Base-by-base conservation (phyloP, 495 filamentous ascomycete species). In the Aspergillus avenaceus region DNA sequence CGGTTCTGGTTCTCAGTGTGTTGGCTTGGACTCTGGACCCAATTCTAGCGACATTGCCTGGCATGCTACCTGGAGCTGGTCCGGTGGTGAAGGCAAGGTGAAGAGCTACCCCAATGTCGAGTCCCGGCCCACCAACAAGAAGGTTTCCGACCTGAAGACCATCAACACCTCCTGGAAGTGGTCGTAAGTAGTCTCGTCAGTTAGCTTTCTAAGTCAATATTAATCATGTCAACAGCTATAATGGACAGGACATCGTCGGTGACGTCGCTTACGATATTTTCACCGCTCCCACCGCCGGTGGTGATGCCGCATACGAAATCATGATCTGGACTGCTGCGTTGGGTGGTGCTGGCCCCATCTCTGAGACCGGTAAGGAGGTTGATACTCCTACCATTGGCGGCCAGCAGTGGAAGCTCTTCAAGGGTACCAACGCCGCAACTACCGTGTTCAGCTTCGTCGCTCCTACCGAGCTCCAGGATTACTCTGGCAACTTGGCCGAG, bases 401-500 rank as follows among this genome's bases (percentile, higher is more conserved):
- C 11, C 12, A 32, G 3, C 3, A 9, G 3, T 32, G 29, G 29
- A 4, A 32, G 29, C 29, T 32, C 4, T 32, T 5, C 29, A 32
- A 32, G 29, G 29, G 29, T 4, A 4, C 4, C 4, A 32, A 32
- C 9, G 29, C 4, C 29, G 29, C 29, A 12, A 32, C 29, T n/a
- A 32, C 29, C 14, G 29, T 32, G 4, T 32, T 32, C 29, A 32
- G 29, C 29, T 32, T 32, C 29, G 29, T 32, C 11, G 29, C 29
- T 32, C 29, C 29, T n/a, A 12, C 4, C 4, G 29, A 4, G 29
- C 24, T 58, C 29, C 16, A 42, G 0, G 8, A 45, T 24, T 62
- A 44, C 32, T 44, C 47, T 3, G 53, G 47, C 0, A 56, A 62
- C 41, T 28, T 62, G 40, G 45, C 50, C 36, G 56, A 59, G 5